Percentiles rank a stretch among this genome's conserved stretches.
These are phyloP conservation scores for Salvia hispanica DNA, from an alignment of 257 asterid genomes.

Conservation along the genomic window DNA sequence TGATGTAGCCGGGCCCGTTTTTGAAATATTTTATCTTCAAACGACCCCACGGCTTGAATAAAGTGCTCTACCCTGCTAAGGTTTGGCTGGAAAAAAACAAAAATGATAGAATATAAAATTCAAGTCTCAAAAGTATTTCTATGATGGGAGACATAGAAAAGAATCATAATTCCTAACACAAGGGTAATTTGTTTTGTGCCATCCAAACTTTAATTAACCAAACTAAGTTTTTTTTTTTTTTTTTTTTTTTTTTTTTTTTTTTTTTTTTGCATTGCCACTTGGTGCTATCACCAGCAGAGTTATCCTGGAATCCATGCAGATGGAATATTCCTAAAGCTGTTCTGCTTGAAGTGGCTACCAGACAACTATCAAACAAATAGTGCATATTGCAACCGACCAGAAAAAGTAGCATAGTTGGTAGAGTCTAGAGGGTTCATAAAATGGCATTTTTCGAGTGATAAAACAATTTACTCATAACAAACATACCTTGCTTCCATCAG, in stretches of 20 bases:
- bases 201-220: neutral
- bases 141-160: conserved; percentile 10
- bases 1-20: conserved; percentile 90
- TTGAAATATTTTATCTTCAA: conserved; percentile 86
- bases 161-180: neutral
- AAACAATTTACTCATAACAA: conserved; percentile 19
- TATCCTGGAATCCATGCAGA: neutral
- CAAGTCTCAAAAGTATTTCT: conserved; percentile 19
- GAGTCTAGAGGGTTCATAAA: neutral
- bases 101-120: conserved; percentile 20
- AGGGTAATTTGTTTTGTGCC: neutral
- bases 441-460: neutral
- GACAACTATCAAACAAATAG: neutral
- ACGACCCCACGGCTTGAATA: conserved; percentile 94
- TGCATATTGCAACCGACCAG: neutral
- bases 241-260: no score
- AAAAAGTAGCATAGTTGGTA: neutral
- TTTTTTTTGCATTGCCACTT: neutral
- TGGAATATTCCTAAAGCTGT: neutral
- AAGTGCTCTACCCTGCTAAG: conserved; percentile 81
- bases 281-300: neutral
- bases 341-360: conserved; percentile 3
- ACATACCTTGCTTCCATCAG: conserved; percentile 85
- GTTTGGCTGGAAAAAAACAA: conserved; percentile 62
- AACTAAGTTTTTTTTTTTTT: no score